These are phyloP conservation scores for Pseudopithomyces maydicus DNA, from an alignment of 2,329 filamentous ascomycete genomes.

Conservation along the genomic window DNA sequence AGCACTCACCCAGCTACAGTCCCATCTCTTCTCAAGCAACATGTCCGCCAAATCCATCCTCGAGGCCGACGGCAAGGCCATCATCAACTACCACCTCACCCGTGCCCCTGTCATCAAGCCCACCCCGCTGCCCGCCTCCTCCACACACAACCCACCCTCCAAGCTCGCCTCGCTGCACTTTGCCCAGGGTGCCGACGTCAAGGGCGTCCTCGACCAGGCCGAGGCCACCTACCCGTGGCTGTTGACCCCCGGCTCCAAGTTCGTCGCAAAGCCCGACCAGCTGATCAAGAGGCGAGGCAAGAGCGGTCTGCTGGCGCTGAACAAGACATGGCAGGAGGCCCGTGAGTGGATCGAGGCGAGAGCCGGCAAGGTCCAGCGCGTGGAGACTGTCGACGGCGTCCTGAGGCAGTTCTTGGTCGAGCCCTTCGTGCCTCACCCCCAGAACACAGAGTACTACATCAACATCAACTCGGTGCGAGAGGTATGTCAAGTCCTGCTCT, in stretches of 20 bases:
- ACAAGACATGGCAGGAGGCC: slow-evolving; percentile 96
- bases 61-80: slow-evolving; percentile 99
- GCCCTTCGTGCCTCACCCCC: slow-evolving; percentile 95
- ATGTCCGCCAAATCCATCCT: slow-evolving; percentile 97
- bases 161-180: slow-evolving; percentile 94
- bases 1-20: slow-evolving; percentile 28
- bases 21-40: slow-evolving; percentile 21
- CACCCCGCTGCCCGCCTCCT: slow-evolving; percentile 80
- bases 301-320: slow-evolving; percentile 93
- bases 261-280: slow-evolving; percentile 99
- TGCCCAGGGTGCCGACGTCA: slow-evolving; percentile 82
- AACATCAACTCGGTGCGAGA: slow-evolving; percentile 99
- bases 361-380: slow-evolving; percentile 88
- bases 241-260: slow-evolving; percentile 79
- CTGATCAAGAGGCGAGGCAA: slow-evolving; percentile 99
- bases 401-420: slow-evolving; percentile 97
- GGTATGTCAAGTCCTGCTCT: slow-evolving; percentile 68
- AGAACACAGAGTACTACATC: slow-evolving; percentile 98
- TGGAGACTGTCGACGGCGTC: slow-evolving; percentile 87
- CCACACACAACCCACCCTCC: slow-evolving; percentile 89
- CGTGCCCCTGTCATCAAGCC: slow-evolving; percentile 97
- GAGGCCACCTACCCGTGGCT: slow-evolving; percentile 98
- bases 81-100: slow-evolving; percentile 99
- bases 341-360: slow-evolving; percentile 92
- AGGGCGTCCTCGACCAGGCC: slow-evolving; percentile 88